Evolutionary conservation across 2,329 filamentous ascomycete species (phyloP).

Genomic region (Penicillium nordicum): DNA sequence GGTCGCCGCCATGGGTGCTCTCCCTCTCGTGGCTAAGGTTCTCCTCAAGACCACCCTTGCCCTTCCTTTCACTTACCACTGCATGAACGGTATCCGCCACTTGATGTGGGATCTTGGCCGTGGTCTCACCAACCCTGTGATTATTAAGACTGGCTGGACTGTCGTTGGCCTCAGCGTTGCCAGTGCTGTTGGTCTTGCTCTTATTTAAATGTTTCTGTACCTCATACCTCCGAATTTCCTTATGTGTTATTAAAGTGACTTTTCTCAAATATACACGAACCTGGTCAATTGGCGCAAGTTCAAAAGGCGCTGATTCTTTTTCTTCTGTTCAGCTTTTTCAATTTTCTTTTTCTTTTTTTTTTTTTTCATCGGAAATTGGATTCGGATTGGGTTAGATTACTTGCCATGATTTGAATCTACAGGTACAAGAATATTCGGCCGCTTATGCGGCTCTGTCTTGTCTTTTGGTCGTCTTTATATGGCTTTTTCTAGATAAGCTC

Average conservation of each 20-base stretch:
- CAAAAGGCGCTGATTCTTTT: conserved; percentile 20
- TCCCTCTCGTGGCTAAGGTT: conserved; percentile 59
- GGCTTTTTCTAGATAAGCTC: no score
- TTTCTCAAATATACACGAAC: conserved; percentile 24
- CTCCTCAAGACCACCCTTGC: conserved; percentile 57
- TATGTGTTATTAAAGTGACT: conserved; percentile 31
- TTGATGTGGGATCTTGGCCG: conserved; percentile 66
- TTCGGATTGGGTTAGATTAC: not conserved
- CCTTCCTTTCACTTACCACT: conserved; percentile 66
- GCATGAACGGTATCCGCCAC: conserved; percentile 67
- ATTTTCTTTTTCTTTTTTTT: not conserved
- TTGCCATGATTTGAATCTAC: not conserved
- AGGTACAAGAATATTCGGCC: not conserved
- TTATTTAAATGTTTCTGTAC: conserved; percentile 34
- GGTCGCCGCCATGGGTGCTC: conserved; percentile 61
- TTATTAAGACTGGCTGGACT: conserved; percentile 63
- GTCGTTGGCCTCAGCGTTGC: conserved; percentile 56
- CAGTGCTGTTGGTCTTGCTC: conserved; percentile 48
- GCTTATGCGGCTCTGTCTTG: no score
- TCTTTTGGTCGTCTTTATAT: no score
- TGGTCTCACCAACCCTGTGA: conserved; percentile 61
- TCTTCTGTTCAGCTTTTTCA: not conserved
- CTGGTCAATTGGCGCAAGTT: conserved; percentile 19
- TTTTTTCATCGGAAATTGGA: conserved; percentile 1
- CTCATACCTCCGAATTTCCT: conserved; percentile 33